Percentiles rank a stretch among this genome's conserved stretches.
Conservation (phyloP, 1,284 basidiomycete species). For the Microbotryum silenes-acaulis region DNA sequence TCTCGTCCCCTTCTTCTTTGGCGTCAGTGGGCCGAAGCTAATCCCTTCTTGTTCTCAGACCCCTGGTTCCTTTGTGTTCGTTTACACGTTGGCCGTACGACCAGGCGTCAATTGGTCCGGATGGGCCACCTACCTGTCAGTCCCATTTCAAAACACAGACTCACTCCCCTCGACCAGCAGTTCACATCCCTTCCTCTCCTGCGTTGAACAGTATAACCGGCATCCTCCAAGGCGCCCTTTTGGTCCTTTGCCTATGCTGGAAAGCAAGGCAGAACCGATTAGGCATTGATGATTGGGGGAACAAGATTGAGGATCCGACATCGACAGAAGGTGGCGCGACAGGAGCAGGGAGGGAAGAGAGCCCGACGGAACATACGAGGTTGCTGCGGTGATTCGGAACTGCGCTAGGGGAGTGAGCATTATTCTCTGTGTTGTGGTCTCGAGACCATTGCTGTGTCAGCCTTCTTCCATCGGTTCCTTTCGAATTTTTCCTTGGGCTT, state of each 20-base stretch:
- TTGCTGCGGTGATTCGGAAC: too few relatives aligned
- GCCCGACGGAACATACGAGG: too few relatives aligned
- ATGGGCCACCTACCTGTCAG: slow-evolving; percentile 44
- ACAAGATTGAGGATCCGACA: slow-evolving; percentile 24
- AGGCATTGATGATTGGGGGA: slow-evolving; percentile 89
- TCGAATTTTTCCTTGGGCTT: too few relatives aligned
- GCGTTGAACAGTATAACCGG: slow-evolving; percentile 54
- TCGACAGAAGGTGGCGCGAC: too few relatives aligned
- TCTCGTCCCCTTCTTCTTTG: not conserved
- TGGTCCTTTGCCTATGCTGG: slow-evolving; percentile 47
- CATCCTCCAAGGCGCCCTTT: slow-evolving; percentile 70
- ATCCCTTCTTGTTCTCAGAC: slow-evolving; percentile 50
- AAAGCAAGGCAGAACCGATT: slow-evolving; percentile 53
- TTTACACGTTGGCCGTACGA: slow-evolving; percentile 65
- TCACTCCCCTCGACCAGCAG: slow-evolving; percentile 38
- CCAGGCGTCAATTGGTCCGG: slow-evolving; percentile 35
- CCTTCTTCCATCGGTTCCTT: too few relatives aligned
- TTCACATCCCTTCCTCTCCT: slow-evolving; percentile 60
- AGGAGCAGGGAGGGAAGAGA: too few relatives aligned
- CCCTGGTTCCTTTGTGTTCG: slow-evolving; percentile 83
- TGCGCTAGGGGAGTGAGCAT: too few relatives aligned
- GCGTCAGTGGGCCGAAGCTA: not conserved
- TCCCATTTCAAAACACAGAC: not conserved
- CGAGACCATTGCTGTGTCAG: too few relatives aligned
- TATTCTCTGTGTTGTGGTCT: too few relatives aligned